phyloP scores from a whole-genome alignment of 371 early-diverging fungal species.

The Mucor irregularis region DNA sequence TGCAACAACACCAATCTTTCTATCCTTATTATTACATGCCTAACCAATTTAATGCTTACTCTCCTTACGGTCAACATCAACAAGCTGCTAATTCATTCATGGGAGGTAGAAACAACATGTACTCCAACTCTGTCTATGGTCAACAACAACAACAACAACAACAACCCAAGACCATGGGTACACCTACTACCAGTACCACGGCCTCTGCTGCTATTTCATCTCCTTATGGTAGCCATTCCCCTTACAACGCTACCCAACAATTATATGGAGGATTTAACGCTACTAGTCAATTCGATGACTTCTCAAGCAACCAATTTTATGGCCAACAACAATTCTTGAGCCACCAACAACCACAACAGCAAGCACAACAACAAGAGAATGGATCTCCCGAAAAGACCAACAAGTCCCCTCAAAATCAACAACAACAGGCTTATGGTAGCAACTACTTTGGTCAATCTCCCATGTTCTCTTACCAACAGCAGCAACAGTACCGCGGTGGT shows the following conservation, averaged over 20 bases:
- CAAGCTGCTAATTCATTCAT: neutral
- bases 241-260: neutral
- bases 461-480: slow-evolving; percentile 12
- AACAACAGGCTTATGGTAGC: slow-evolving; percentile 4
- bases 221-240: neutral
- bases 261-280: slow-evolving; percentile 7
- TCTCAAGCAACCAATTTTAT: neutral
- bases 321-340: neutral
- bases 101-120: slow-evolving; percentile 1
- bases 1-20: slow-evolving; percentile 54
- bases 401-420: neutral
- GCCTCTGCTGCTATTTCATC: neutral
- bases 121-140: slow-evolving; percentile 1
- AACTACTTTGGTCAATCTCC: slow-evolving; percentile 19
- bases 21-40: slow-evolving; percentile 79
- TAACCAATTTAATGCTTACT: slow-evolving; percentile 61
- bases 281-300: neutral
- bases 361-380: neutral
- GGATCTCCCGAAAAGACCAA: neutral
- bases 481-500: neutral
- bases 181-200: neutral
- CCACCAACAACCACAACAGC: neutral
- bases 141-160: neutral
- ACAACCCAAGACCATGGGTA: neutral
- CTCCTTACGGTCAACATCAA: slow-evolving; percentile 3